Base-by-base conservation (phyloP, 78 protist genomes). In the Dictyostelium purpureum region DNA sequence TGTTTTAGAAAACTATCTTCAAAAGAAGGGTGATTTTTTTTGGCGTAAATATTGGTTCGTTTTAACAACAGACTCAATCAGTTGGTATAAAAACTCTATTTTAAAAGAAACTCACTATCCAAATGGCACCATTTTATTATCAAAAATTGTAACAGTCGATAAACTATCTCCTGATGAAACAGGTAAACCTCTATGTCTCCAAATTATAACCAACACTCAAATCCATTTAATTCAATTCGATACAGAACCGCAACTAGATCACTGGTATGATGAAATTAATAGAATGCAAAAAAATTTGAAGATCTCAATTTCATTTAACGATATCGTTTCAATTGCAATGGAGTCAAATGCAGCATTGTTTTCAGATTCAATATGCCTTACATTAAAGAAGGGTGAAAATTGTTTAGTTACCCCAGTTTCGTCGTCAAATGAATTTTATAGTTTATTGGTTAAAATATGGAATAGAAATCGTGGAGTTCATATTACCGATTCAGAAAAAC, bases 11-110 rank as follows among this genome's bases (percentile, higher is more conserved):
- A 83, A 52, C 43, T 83, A 83, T 56, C 80, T 83, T 5, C 19
- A 83, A 21, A 83, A 69, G 43, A 83, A 83, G 33, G 80, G 90
- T 10, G 90, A 83, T 57, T 83, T 70, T 73, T 83, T 83, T 71
- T 83, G 90, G 90, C 51, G 57, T 31, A 83, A 83, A 16, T 71
- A 83, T 71, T 83, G 90, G 90, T 83, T 83, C 24, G 81, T 70
- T 0, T 38, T 83, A 12, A 70, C 61, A 33, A 35, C 61, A 42
- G 90, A 71, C 12, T 70, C 80, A 31, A 37, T 83, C 14, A 40
- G 61, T 12, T 83, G 90, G 90, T 83, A 83, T 31, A 67, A 59
- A 28, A 70, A 35, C 0, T 70, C 81, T 12, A 51, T 69, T n/a
- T n/a, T 52, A 16, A 83, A 83, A 33, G 90, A 83, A 31, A 83